Evolutionary conservation across 441 rosid species (phyloP).

Genomic region (Euphorbia schlechtendalii): DNA sequence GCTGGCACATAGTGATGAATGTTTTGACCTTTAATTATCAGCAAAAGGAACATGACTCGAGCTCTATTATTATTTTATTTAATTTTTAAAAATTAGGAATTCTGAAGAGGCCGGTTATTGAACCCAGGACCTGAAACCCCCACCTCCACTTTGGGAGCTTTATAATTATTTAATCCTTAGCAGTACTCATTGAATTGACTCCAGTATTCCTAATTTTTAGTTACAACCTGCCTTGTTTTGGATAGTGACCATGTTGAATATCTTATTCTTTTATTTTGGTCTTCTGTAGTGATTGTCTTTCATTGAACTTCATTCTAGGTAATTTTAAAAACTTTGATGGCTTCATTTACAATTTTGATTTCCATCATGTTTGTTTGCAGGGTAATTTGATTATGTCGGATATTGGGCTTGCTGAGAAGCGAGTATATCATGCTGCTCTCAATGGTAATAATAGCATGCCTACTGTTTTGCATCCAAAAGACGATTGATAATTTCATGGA

Average conservation of each 20-base stretch:
- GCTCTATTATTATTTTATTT: not conserved
- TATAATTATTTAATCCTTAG: too few species aligned
- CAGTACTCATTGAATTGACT: too few species aligned
- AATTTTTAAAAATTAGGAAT: too few species aligned
- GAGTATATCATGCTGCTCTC: slow-evolving; percentile 94
- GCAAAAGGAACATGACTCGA: not conserved
- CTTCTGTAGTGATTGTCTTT: too few species aligned
- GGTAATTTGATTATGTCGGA: slow-evolving; percentile 71
- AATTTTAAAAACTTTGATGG: not conserved
- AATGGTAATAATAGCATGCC: slow-evolving; percentile 97
- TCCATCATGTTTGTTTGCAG: slow-evolving; percentile 34
- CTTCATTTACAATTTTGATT: slow-evolving; percentile 1
- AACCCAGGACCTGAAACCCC: too few species aligned
- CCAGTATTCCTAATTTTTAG: too few species aligned
- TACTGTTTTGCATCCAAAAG: slow-evolving; percentile 97
- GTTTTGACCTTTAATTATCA: not conserved
- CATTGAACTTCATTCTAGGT: slow-evolving; percentile 4
- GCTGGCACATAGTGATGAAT: not conserved
- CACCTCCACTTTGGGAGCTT: too few species aligned
- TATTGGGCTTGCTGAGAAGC: slow-evolving; percentile 92
- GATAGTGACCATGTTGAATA: not conserved
- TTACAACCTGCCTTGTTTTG: not conserved
- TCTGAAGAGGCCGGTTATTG: too few species aligned
- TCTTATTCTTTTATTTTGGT: not conserved
- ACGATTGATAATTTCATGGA: slow-evolving; percentile 82